Base-by-base conservation (phyloP, 2,329 filamentous ascomycete genomes). In the Atkinsonella hypoxylon region DNA sequence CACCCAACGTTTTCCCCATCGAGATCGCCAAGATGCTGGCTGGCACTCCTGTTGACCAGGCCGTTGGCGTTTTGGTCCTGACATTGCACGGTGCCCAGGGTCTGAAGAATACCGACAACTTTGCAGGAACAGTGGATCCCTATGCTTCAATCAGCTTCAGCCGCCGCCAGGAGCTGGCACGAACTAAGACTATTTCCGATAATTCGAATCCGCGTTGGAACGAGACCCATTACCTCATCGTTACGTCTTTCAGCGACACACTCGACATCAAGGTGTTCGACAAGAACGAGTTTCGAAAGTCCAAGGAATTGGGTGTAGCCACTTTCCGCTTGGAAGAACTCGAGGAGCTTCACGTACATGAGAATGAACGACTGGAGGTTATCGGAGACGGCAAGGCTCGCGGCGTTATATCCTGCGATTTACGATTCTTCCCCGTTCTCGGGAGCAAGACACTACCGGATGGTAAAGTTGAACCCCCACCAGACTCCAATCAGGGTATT, bases 11-110 rank as follows among this genome's bases (percentile, higher is more conserved):
- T 47, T 98, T 98, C 75, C 93, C 93, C 15, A 93, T 98, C 57
- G 93, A 98, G 64, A 89, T 98, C 51, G 93, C 93, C 59, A 97
- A 98, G 77, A 93, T 98, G 88, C 76, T 98, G 56, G 87, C 91
- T 42, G 93, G 93, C 53, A 91, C 87, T 52, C 83, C 93, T 0
- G 87, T 98, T 47, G 94, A 98, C 64, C 88, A 95, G 69, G 93
- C 93, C 11, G 89, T 98, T 61, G 93, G 93, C 65, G 90, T 98
- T 9, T 70, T 98, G 49, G 91, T 91, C 22, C 75, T 98, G 54
- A 95, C 89, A 7, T 78, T 98, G 55, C 89, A 98, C 65, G 87
- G 89, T 40, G 93, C 90, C 2, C 83, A 90, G 57, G 89, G 90
- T 36, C 79, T 98, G 59, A 97, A 95, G 78, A 97, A 97, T 62